These are phyloP conservation scores for Artemisia annua DNA, from an alignment of 129 eudicot genomes.

Conservation along the genomic window DNA sequence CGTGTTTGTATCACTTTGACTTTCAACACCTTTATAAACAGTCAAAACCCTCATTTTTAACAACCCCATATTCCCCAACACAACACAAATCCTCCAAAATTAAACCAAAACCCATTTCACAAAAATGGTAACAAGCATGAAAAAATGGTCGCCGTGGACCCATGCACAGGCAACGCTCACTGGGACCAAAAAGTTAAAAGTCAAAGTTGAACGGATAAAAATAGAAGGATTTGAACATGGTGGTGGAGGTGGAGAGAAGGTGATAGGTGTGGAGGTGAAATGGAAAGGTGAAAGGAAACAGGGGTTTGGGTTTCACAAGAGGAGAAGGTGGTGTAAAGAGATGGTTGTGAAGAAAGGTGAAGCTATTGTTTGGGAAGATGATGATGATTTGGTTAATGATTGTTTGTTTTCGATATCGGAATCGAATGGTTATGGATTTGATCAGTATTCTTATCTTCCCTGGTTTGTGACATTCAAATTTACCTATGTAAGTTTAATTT, in stretches of 20 bases:
- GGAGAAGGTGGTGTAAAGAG: slow-evolving; percentile 34
- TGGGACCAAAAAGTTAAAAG: slow-evolving; percentile 40
- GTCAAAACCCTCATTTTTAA: background rate
- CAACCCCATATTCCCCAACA: slow-evolving; percentile 19
- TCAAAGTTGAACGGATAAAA: slow-evolving; percentile 51
- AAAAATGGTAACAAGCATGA: slow-evolving; percentile 45
- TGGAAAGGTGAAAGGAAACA: slow-evolving; percentile 63
- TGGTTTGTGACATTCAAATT: slow-evolving; percentile 58
- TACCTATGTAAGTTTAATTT: slow-evolving; percentile 43
- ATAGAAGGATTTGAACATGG: slow-evolving; percentile 41
- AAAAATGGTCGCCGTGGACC: slow-evolving; percentile 56
- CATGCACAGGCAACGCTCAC: slow-evolving; percentile 20
- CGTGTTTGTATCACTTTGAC: slow-evolving; percentile 20
- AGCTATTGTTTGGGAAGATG: slow-evolving; percentile 52
- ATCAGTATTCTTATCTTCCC: slow-evolving; percentile 28
- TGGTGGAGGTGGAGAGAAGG: slow-evolving; percentile 33
- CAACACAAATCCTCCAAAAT: background rate
- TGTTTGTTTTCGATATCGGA: slow-evolving; percentile 40
- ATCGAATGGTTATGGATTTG: slow-evolving; percentile 9
- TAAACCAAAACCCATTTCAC: background rate
- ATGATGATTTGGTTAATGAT: slow-evolving; percentile 41
- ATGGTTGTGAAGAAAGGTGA: slow-evolving; percentile 36
- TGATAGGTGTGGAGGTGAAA: slow-evolving; percentile 49
- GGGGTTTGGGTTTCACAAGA: slow-evolving; percentile 43
- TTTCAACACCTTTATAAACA: background rate